phyloP scores from a whole-genome alignment of 352 stramenopile species.

The Phytophthora crassamura region DNA sequence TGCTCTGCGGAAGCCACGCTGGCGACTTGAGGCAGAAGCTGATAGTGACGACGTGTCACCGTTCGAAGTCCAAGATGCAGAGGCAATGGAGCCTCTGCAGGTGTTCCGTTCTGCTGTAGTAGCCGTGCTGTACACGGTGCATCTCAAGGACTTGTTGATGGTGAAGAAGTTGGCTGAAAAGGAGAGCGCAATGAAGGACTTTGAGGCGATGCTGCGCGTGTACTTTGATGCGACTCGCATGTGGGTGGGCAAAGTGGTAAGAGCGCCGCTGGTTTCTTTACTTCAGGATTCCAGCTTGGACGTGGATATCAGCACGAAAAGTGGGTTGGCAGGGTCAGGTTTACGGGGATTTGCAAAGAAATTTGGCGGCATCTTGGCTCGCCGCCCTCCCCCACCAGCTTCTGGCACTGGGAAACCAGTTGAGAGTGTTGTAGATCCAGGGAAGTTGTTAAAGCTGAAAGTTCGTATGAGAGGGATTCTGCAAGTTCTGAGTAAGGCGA shows the following conservation, averaged over 20 bases:
- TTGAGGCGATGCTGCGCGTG: conserved; percentile 65
- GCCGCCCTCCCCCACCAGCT: conserved; percentile 20
- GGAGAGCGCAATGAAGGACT: conserved; percentile 51
- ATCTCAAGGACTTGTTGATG: conserved; percentile 41
- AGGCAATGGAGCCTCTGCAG: conserved; percentile 40
- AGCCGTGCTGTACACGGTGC: conserved; percentile 34
- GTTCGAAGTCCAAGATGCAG: conserved; percentile 31
- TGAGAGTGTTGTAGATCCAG: conserved; percentile 18
- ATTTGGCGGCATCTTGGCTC: conserved; percentile 46
- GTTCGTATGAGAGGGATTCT: conserved; percentile 67
- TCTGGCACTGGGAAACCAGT: background rate
- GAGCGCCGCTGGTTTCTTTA: conserved; percentile 52
- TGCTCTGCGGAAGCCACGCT: conserved; percentile 50
- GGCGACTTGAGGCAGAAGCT: conserved; percentile 52
- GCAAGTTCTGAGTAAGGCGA: conserved; percentile 51
- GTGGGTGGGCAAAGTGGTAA: conserved; percentile 66
- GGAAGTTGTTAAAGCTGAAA: conserved; percentile 59
- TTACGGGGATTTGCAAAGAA: conserved; percentile 57
- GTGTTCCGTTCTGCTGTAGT: conserved; percentile 51
- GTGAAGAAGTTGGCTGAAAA: conserved; percentile 51
- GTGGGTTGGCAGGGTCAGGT: conserved; percentile 29
- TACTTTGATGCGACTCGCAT: conserved; percentile 73
- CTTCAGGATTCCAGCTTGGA: conserved; percentile 60
- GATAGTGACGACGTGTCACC: conserved; percentile 36
- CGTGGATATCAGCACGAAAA: conserved; percentile 48